A percentile compares a stretch with the other conserved stretches of the same genome.
phyloP scores from a whole-genome alignment of 768 basidiomycete species.

The Crepidotus variabilis region DNA sequence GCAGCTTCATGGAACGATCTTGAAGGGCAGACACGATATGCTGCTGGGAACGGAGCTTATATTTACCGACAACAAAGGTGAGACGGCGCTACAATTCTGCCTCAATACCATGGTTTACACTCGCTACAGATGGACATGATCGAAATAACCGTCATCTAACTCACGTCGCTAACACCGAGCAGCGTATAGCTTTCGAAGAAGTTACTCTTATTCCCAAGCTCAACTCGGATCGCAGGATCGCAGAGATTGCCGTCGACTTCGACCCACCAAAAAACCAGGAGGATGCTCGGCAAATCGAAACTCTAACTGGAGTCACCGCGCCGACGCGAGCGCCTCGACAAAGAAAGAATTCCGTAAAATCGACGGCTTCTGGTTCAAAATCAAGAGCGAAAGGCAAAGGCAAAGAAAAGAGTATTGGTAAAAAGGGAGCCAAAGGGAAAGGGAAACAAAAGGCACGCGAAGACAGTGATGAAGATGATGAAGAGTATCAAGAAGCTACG shows the following conservation, averaged over 20 bases:
- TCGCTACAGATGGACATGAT: conserved; percentile 36
- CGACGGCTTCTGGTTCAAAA: not conserved
- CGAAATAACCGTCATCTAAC: conserved; percentile 46
- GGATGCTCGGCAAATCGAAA: conserved; percentile 15
- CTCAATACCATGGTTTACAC: not conserved
- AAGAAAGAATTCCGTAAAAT: conserved; percentile 5
- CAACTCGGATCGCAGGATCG: conserved; percentile 9
- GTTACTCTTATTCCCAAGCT: conserved; percentile 52
- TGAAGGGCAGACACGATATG: conserved; percentile 64
- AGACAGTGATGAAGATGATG: conserved; percentile 1
- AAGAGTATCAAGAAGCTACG: not conserved
- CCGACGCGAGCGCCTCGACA: conserved; percentile 15
- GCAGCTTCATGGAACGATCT: conserved; percentile 71
- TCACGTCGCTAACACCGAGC: conserved; percentile 59
- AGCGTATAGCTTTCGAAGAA: conserved; percentile 71
- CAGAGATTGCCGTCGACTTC: conserved; percentile 9
- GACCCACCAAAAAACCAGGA: conserved; percentile 1
- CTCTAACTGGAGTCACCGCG: conserved; percentile 20
- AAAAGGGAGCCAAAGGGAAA: conserved; percentile 14
- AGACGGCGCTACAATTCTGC: not conserved
- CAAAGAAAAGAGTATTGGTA: conserved; percentile 3
- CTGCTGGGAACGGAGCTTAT: conserved; percentile 75
- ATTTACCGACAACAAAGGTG: conserved; percentile 68
- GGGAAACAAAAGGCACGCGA: conserved; percentile 7
- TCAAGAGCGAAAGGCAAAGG: not conserved